Base-by-base conservation (phyloP, 306 rosid species). In the Astragalus membranaceus region DNA sequence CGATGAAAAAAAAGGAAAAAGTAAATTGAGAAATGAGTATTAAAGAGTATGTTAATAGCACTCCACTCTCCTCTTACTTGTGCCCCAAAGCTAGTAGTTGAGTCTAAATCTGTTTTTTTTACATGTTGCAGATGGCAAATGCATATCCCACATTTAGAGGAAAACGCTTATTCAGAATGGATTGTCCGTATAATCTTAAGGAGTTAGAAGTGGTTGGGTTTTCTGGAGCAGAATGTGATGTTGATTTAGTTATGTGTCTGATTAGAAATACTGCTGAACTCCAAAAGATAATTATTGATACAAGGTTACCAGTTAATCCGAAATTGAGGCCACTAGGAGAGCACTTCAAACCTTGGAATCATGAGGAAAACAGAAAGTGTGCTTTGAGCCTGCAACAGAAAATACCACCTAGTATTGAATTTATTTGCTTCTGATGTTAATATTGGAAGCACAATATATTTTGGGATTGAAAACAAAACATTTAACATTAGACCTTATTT, bases 121-220 rank as follows among this genome's bases (percentile, higher is more conserved):
- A 29, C 64, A 36, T 52, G 58, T 61, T 72, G 75, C 79, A 76
- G 85, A 72, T 72, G 76, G 39, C 53, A 67, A 76, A 72, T 61
- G 39, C 42, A 6, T 44, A 47, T 6, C 81, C 81, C 2, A 30
- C 13, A 8, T 59, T 52, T 10, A 67, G 69, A 46, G 20, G 20
- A 29, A 46, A 35, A 44, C 10, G 13, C 5, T 67, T 10, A 36
- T 16, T 72, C 12, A 37, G 46, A 30, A 36, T 0, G 69, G 67
- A 72, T 67, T 42, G 54, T 46, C 32, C 53, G 7, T 46, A 36
- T 66, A 54, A 29, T 15, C 62, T 76, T 9, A 76, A 72, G 57
- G 81, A 76, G 69, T 44, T 81, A 66, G 73, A 76, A 65, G 16
- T 76, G 46, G 17, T 81, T 26, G 79, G 81, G 20, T 76, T 80